Evolutionary conservation across 805 yeast genomes (phyloP).

Genomic region (Alloascoidea hylecoeti): DNA sequence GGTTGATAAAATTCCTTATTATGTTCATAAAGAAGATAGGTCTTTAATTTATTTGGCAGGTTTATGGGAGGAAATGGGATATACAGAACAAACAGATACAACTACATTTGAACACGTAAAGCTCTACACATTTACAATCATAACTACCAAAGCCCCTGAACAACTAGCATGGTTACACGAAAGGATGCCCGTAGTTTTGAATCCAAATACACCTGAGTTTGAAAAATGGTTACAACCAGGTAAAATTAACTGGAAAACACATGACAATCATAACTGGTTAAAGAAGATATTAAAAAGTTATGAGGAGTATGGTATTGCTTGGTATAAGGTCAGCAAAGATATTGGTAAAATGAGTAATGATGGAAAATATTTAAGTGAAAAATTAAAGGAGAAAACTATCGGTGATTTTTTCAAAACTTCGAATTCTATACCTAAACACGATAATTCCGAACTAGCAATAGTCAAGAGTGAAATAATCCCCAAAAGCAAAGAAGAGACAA

Average conservation of each 20-base stretch:
- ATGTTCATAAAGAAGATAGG: conserved; percentile 35
- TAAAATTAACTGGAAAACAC: conserved; percentile 7
- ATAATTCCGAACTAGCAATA: no score
- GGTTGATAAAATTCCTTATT: conserved; percentile 46
- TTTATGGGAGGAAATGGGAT: conserved; percentile 17
- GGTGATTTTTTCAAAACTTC: no score
- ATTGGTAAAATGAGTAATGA: conserved; percentile 52
- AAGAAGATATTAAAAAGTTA: conserved; percentile 25
- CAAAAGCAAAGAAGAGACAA: no score
- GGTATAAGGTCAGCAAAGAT: conserved; percentile 40
- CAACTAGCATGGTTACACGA: conserved; percentile 56
- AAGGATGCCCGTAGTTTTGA: conserved; percentile 65
- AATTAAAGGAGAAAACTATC: conserved; percentile 7
- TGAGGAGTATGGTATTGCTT: conserved; percentile 23
- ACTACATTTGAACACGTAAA: conserved; percentile 12
- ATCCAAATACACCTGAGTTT: conserved; percentile 42
- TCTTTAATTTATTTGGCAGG: conserved; percentile 57
- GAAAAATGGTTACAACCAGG: conserved; percentile 50
- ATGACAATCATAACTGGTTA: conserved; percentile 18
- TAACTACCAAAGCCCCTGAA: conserved; percentile 59
- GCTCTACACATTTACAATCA: conserved; percentile 44
- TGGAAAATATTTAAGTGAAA: conserved; percentile 23
- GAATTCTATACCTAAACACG: no score
- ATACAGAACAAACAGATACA: conserved; percentile 9
- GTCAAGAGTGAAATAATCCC: no score